phyloP scores from a whole-genome alignment of 169 alveolate species.

The Eimeria necatrix region DNA sequence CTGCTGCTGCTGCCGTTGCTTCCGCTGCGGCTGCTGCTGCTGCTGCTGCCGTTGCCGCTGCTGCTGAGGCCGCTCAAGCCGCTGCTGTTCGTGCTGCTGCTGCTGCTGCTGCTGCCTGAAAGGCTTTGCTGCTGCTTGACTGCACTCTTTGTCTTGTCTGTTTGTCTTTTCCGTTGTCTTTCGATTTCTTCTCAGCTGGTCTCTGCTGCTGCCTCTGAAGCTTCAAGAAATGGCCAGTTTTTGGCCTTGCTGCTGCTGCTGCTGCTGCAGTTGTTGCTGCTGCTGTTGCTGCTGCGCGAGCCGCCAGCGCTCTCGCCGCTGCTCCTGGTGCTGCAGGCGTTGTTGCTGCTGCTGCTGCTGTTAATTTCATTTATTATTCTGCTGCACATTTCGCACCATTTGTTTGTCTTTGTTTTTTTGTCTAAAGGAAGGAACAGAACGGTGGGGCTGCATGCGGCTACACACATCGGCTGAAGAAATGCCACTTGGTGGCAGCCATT shows the following conservation, averaged over 20 bases:
- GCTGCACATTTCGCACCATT: background rate
- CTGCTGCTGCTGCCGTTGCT: background rate
- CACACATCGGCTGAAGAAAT: too few relatives aligned
- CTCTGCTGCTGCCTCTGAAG: background rate
- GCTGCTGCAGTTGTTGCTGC: background rate
- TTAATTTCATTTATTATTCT: background rate
- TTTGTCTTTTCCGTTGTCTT: too few relatives aligned
- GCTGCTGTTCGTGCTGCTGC: background rate
- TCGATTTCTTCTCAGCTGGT: too few relatives aligned
- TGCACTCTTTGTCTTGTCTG: too few relatives aligned
- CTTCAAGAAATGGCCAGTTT: too few relatives aligned
- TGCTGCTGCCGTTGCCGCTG: background rate
- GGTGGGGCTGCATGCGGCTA: background rate
- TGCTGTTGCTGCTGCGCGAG: background rate
- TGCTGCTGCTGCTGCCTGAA: background rate
- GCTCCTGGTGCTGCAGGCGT: background rate
- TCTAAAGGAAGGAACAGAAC: background rate
- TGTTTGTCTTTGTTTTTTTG: background rate
- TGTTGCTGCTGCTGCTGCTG: conserved; percentile 32
- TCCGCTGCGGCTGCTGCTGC: background rate
- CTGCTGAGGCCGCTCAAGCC: background rate
- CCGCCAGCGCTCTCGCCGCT: background rate
- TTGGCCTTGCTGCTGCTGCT: background rate
- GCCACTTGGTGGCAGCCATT: too few relatives aligned
- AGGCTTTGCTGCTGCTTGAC: background rate